Evolutionary conservation across 2,329 filamentous ascomycete species (phyloP).

Genomic region (Myotisia sp.): DNA sequence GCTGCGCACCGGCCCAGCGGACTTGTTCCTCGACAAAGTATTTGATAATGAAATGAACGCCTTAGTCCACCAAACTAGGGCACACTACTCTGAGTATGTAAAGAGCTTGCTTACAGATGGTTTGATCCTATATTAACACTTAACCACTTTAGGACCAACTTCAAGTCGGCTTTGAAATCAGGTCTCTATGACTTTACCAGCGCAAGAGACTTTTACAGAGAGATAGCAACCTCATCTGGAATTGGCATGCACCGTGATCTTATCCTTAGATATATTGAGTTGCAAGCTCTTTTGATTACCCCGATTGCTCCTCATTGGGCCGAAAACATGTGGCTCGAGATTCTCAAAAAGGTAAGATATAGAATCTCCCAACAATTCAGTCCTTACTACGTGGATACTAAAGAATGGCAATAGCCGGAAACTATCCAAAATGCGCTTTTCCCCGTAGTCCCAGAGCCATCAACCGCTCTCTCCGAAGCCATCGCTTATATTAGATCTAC

Average conservation of each 20-base stretch:
- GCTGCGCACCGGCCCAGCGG: conserved; percentile 61
- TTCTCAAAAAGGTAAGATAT: conserved; percentile 51
- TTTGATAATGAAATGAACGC: conserved; percentile 90
- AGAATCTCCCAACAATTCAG: background rate
- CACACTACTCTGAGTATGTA: conserved; percentile 57
- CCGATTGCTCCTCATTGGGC: conserved; percentile 87
- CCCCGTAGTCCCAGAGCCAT: conserved; percentile 53
- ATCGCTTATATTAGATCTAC: conserved; percentile 67
- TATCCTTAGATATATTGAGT: conserved; percentile 64
- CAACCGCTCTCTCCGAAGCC: conserved; percentile 58
- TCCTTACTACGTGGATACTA: background rate
- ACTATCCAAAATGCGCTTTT: conserved; percentile 69
- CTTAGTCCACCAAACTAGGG: conserved; percentile 61
- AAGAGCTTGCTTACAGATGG: background rate
- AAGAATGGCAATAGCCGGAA: conserved; percentile 32
- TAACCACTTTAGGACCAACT: conserved; percentile 45
- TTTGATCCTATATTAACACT: background rate
- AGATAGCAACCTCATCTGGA: conserved; percentile 59
- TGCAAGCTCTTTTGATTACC: conserved; percentile 68
- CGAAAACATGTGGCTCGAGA: conserved; percentile 86
- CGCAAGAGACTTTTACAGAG: conserved; percentile 80
- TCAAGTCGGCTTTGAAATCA: conserved; percentile 74
- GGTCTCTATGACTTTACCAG: conserved; percentile 82
- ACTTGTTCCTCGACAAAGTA: conserved; percentile 69
- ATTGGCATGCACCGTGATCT: conserved; percentile 78